phyloP scores from a whole-genome alignment of 2,329 filamentous ascomycete species.

The Emergomyces orientalis region DNA sequence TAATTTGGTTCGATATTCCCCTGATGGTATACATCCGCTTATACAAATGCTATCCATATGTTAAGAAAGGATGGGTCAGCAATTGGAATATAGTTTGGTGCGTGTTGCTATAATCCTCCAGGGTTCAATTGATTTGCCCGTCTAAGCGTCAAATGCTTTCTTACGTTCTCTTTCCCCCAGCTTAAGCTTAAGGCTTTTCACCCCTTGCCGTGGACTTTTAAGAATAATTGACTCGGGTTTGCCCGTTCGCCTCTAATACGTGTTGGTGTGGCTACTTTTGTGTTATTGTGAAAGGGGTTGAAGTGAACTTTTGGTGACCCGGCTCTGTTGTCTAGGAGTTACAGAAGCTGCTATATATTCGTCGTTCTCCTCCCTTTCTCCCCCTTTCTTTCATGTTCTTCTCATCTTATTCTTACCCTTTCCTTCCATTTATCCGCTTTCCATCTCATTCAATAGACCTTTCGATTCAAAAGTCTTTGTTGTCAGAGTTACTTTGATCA shows the following conservation, averaged over 20 bases:
- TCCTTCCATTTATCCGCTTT: not conserved
- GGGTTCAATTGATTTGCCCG: not conserved
- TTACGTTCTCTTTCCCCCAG: not conserved
- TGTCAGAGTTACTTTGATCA: not conserved
- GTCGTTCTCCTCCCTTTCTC: not conserved
- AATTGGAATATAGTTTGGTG: not conserved
- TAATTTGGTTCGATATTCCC: not conserved
- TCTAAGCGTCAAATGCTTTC: not conserved
- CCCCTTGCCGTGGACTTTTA: not conserved
- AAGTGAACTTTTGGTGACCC: not conserved
- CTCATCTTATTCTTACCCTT: not conserved
- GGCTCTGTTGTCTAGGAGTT: not conserved
- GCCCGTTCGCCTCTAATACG: not conserved
- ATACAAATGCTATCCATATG: not conserved
- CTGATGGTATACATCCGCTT: not conserved
- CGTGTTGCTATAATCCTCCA: not conserved
- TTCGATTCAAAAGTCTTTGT: not conserved
- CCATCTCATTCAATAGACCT: too few species aligned
- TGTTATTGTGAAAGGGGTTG: not conserved
- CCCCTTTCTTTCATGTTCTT: not conserved
- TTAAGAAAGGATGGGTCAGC: not conserved
- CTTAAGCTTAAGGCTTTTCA: not conserved
- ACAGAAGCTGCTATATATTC: not conserved
- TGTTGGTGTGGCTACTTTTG: too few species aligned
- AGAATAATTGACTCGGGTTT: not conserved